A percentile compares a stretch with the other conserved stretches of the same genome.
Evolutionary conservation across 306 rosid species (phyloP).

Genomic region (Acmispon strigosus): DNA sequence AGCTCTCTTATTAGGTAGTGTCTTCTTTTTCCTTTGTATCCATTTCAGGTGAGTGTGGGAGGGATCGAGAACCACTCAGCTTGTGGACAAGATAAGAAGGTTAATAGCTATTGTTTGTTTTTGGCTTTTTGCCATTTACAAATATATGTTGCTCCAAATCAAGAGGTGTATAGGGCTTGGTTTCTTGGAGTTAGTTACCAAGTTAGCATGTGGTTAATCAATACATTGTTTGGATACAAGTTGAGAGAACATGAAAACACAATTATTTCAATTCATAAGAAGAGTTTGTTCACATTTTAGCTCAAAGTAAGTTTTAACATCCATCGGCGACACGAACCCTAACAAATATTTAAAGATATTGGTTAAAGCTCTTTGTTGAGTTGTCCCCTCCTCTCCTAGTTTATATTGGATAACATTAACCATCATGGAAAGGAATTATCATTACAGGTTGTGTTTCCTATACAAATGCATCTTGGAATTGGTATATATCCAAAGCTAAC

Average conservation of each 20-base stretch:
- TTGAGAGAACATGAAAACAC: too few species aligned
- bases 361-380: too few species aligned
- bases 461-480: background rate
- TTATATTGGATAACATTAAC: too few species aligned
- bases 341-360: too few species aligned
- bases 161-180: background rate
- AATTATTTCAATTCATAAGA: too few species aligned
- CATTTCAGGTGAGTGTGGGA: constrained; percentile 23
- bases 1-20: constrained; percentile 19
- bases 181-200: background rate
- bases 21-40: constrained; percentile 20
- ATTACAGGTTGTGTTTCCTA: background rate
- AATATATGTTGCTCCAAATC: constrained; percentile 8
- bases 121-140: background rate
- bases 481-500: background rate
- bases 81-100: constrained; percentile 10
- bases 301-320: too few species aligned
- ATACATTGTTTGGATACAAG: too few species aligned
- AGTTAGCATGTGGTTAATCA: too few species aligned
- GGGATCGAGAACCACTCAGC: background rate
- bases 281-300: too few species aligned
- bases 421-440: background rate
- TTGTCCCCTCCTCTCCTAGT: too few species aligned
- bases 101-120: background rate
- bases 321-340: too few species aligned